Conservation (phyloP, 257 asterid species). For the Echium plantagineum region DNA sequence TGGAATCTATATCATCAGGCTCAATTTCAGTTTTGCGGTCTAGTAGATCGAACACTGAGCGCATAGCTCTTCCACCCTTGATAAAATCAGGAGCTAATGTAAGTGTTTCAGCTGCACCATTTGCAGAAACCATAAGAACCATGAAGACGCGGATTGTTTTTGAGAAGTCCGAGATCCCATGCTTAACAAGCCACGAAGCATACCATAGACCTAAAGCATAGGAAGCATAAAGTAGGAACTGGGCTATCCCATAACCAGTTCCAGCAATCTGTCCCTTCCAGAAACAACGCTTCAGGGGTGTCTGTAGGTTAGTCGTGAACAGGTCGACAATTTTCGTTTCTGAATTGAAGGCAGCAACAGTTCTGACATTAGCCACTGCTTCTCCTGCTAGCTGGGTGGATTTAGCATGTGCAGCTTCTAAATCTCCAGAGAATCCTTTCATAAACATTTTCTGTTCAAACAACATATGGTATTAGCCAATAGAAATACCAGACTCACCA, state of each 20-base stretch:
- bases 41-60: slow-evolving; percentile 69
- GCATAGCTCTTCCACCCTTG: slow-evolving; percentile 89
- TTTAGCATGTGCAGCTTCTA: slow-evolving; percentile 80
- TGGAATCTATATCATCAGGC: slow-evolving; percentile 53
- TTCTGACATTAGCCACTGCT: slow-evolving; percentile 77
- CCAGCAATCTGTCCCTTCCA: slow-evolving; percentile 97
- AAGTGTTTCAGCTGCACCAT: slow-evolving; percentile 84
- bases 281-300: slow-evolving; percentile 71
- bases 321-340: slow-evolving; percentile 56
- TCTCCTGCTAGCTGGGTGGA: slow-evolving; percentile 96
- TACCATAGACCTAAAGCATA: slow-evolving; percentile 92
- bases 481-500: background rate
- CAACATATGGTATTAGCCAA: background rate
- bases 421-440: slow-evolving; percentile 92
- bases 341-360: slow-evolving; percentile 84
- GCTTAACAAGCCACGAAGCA: slow-evolving; percentile 88
- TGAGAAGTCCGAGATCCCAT: slow-evolving; percentile 83
- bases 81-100: slow-evolving; percentile 83
- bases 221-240: slow-evolving; percentile 71
- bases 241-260: slow-evolving; percentile 75
- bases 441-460: slow-evolving; percentile 77
- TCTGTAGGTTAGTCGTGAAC: slow-evolving; percentile 45
- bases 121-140: slow-evolving; percentile 92
- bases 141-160: slow-evolving; percentile 83
- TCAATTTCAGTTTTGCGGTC: slow-evolving; percentile 76